Evolutionary conservation across 192 early-diverging fungal genomes (phyloP).

Genomic region (Podila clonocystis): DNA sequence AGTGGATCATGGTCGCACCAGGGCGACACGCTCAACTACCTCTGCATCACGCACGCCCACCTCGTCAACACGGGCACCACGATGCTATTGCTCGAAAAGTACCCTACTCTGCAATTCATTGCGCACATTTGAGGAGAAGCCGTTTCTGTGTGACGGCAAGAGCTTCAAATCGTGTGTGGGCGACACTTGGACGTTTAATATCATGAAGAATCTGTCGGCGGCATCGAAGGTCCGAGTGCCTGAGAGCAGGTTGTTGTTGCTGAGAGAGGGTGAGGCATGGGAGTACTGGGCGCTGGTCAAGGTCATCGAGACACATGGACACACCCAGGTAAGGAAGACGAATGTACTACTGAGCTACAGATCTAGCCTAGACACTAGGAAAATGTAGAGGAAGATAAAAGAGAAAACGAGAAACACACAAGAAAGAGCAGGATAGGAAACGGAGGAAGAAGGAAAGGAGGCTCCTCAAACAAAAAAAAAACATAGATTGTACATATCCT

Average conservation of each 20-base stretch:
- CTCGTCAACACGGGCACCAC: slow-evolving; percentile 47
- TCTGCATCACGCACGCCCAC: slow-evolving; percentile 51
- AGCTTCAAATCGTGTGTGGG: slow-evolving; percentile 14
- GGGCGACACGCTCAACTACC: slow-evolving; percentile 35
- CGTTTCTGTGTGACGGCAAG: slow-evolving; percentile 33
- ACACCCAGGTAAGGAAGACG: slow-evolving; percentile 32
- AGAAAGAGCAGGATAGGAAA: no score
- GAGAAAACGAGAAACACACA: no score
- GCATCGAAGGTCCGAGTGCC: slow-evolving; percentile 24
- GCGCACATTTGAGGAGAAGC: slow-evolving; percentile 40
- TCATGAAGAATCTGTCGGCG: slow-evolving; percentile 34
- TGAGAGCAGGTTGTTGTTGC: slow-evolving; percentile 16
- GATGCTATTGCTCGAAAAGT: slow-evolving; percentile 34
- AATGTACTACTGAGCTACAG: no score
- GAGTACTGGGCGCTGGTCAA: slow-evolving; percentile 48
- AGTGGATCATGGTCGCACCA: slow-evolving; percentile 47
- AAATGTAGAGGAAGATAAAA: no score
- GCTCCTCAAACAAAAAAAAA: no score
- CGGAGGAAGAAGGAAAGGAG: no score
- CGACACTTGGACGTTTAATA: slow-evolving; percentile 35
- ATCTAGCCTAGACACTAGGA: no score
- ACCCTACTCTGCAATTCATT: slow-evolving; percentile 31
- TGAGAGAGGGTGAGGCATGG: slow-evolving; percentile 37
- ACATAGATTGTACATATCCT: no score
- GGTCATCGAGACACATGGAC: slow-evolving; percentile 38